Percentiles rank a stretch among this genome's conserved stretches.
Conservation (phyloP, 2,329 filamentous ascomycete genomes). For the Venturia aucupariae region DNA sequence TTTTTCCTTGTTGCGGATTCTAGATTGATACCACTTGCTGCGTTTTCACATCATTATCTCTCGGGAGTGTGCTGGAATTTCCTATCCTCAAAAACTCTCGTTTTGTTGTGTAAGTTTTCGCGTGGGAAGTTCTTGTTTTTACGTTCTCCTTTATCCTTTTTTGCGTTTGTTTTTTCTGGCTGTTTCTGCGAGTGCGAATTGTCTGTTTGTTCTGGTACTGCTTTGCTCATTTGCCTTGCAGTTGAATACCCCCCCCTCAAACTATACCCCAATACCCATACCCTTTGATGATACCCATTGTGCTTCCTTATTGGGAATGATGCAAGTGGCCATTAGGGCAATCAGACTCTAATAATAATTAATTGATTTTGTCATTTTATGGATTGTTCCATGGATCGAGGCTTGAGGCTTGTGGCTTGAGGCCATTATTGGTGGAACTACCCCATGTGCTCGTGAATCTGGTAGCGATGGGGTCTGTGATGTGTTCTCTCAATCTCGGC, state of each 20-base stretch:
- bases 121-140: background rate
- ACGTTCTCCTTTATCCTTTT: background rate
- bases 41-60: conserved; percentile 6
- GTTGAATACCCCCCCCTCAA: conserved; percentile 11
- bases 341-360: conserved; percentile 29
- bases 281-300: conserved; percentile 9
- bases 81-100: background rate
- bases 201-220: background rate
- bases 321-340: conserved; percentile 33
- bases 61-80: background rate
- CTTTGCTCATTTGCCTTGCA: background rate
- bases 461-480: background rate
- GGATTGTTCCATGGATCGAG: background rate
- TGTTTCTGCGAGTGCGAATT: background rate
- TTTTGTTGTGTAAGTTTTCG: background rate
- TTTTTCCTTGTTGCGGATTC: conserved; percentile 16
- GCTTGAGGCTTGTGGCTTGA: background rate
- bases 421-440: background rate
- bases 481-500: background rate
- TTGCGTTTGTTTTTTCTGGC: background rate
- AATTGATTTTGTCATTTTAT: conserved; percentile 25
- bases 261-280: conserved; percentile 10
- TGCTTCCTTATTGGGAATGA: conserved; percentile 19
- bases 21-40: conserved; percentile 35
- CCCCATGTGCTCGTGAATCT: background rate